A percentile compares a stretch with the other conserved stretches of the same genome.
Conservation (phyloP, 257 asterid species). For the Dorcoceras hygrometricum region DNA sequence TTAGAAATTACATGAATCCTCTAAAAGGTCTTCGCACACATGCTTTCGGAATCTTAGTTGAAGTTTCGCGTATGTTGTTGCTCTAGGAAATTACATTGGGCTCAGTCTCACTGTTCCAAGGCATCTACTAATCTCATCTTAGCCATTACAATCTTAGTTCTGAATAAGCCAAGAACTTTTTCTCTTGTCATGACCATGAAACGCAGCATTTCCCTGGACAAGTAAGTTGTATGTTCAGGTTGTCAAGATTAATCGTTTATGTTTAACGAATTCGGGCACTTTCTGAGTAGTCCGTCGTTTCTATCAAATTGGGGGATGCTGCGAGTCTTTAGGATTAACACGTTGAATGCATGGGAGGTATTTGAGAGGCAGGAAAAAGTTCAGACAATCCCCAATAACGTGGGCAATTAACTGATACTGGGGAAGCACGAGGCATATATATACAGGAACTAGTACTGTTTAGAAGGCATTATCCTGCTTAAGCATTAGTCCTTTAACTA, state of each 20-base stretch:
- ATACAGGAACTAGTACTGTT: not conserved
- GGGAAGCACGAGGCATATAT: not conserved
- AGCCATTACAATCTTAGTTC: not conserved
- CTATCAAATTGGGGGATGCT: not conserved
- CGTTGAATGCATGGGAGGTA: too few relatives aligned
- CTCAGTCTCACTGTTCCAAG: not conserved
- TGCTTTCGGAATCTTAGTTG: not conserved
- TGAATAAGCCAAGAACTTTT: not conserved
- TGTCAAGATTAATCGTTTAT: not conserved
- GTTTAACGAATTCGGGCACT: not conserved
- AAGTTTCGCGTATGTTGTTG: not conserved
- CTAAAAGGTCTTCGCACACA: not conserved
- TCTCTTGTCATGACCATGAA: not conserved
- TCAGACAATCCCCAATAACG: not conserved
- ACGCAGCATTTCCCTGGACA: not conserved
- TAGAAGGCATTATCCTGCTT: not conserved
- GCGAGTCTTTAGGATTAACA: too few relatives aligned
- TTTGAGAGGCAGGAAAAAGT: too few relatives aligned
- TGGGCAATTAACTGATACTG: not conserved
- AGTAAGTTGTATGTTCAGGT: not conserved
- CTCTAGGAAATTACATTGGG: not conserved
- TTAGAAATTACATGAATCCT: not conserved
- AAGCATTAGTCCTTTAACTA: not conserved
- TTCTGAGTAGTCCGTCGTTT: not conserved
- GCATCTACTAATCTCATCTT: not conserved